Percentiles rank a stretch among this genome's conserved stretches.
These are phyloP conservation scores for Crotalaria pallida DNA, from an alignment of 306 rosid genomes.

Conservation along the genomic window DNA sequence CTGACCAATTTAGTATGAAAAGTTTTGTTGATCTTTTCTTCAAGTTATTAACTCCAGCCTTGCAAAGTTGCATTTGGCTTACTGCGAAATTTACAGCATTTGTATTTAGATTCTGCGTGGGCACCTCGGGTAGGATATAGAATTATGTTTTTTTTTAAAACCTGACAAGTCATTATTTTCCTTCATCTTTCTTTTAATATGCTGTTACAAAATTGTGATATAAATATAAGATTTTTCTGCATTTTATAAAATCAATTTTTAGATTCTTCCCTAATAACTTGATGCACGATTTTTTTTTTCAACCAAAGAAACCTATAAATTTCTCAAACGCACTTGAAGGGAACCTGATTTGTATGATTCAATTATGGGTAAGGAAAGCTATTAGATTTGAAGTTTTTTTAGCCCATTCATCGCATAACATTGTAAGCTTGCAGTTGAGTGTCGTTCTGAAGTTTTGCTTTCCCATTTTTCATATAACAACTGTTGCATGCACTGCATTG, in stretches of 20 bases:
- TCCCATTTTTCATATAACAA: neutral
- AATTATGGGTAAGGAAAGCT: slow-evolving; percentile 4
- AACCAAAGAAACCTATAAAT: slow-evolving; percentile 14
- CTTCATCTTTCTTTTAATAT: neutral
- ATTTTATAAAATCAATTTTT: neutral
- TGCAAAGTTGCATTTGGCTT: neutral
- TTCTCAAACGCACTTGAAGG: neutral
- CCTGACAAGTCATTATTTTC: neutral
- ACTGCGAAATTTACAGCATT: neutral
- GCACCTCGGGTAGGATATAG: slow-evolving; percentile 86
- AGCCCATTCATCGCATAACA: neutral
- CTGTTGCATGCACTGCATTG: slow-evolving; percentile 4
- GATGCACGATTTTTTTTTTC: neutral
- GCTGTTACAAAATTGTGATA: slow-evolving; percentile 1
- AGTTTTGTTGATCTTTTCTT: neutral
- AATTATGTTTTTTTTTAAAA: neutral
- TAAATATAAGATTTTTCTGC: neutral
- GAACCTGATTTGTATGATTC: slow-evolving; percentile 8
- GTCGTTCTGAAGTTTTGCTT: slow-evolving; percentile 1
- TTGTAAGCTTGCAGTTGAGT: slow-evolving; percentile 16
- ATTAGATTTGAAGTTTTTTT: neutral
- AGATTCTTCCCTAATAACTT: slow-evolving; percentile 15
- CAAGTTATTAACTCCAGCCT: neutral
- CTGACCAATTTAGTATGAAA: slow-evolving; percentile 51
- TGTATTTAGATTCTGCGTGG: slow-evolving; percentile 46